Conservation (phyloP, 768 basidiomycete genomes). For the Calvatia gigantea region DNA sequence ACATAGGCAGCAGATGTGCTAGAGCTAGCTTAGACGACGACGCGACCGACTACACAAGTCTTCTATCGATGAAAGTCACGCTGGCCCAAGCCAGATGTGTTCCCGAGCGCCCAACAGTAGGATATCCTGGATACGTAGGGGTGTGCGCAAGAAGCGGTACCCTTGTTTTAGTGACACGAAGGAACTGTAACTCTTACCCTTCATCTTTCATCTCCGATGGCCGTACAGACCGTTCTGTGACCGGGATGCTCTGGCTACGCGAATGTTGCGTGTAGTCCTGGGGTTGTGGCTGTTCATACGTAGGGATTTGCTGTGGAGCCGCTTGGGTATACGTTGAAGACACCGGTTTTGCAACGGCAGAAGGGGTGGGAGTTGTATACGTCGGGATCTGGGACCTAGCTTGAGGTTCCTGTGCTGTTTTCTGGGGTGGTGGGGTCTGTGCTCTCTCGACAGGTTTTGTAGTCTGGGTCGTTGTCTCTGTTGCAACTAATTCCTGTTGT, state of each 20-base stretch:
- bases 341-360: not conserved
- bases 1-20: slow-evolving; percentile 60
- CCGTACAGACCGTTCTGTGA: slow-evolving; percentile 63
- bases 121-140: slow-evolving; percentile 1
- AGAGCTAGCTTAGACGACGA: slow-evolving; percentile 66
- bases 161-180: slow-evolving; percentile 19
- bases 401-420: slow-evolving; percentile 21
- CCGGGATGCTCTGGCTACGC: slow-evolving; percentile 37
- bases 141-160: slow-evolving; percentile 26
- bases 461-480: slow-evolving; percentile 11
- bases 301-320: slow-evolving; percentile 69
- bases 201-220: slow-evolving; percentile 96
- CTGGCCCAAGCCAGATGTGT: slow-evolving; percentile 20
- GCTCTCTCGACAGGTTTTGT: slow-evolving; percentile 8
- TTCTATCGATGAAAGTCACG: slow-evolving; percentile 37
- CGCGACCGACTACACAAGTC: slow-evolving; percentile 60
- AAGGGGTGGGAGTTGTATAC: slow-evolving; percentile 25
- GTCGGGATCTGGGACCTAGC: slow-evolving; percentile 23
- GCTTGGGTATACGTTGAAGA: slow-evolving; percentile 20
- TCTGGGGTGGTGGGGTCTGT: slow-evolving; percentile 14
- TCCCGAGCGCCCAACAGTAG: slow-evolving; percentile 13
- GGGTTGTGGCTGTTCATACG: slow-evolving; percentile 65
- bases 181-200: slow-evolving; percentile 74
- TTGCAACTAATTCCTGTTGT: slow-evolving; percentile 14
- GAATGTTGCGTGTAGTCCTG: slow-evolving; percentile 42